Percentiles rank a stretch among this genome's conserved stretches.
phyloP scores from a whole-genome alignment of 73 alveolate species.

The Paramecium primaurelia region DNA sequence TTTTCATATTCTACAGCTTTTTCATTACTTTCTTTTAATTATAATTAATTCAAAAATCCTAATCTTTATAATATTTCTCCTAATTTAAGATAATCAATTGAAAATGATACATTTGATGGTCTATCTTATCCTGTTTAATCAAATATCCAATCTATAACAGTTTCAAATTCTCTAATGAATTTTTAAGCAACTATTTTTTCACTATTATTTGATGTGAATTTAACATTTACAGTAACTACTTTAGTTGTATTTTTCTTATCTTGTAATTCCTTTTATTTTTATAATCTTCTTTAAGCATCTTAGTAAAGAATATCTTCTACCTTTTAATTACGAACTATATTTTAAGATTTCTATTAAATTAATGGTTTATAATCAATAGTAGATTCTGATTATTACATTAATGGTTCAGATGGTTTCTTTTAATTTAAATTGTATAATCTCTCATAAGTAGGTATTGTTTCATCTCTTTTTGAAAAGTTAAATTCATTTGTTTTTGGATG shows the following conservation, averaged over 20 bases:
- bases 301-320: slow-evolving; percentile 51
- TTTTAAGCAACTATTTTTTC: slow-evolving; percentile 54
- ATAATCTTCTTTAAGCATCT: slow-evolving; percentile 53
- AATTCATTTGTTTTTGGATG: slow-evolving; percentile 43
- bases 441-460: slow-evolving; percentile 46
- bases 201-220: slow-evolving; percentile 51
- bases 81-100: slow-evolving; percentile 54
- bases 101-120: slow-evolving; percentile 29
- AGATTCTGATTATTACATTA: background rate
- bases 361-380: background rate
- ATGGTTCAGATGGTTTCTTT: background rate
- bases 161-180: slow-evolving; percentile 59
- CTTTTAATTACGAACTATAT: slow-evolving; percentile 46
- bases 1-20: slow-evolving; percentile 39
- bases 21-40: slow-evolving; percentile 16
- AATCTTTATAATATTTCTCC: slow-evolving; percentile 58
- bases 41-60: slow-evolving; percentile 25
- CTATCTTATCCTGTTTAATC: slow-evolving; percentile 51
- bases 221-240: slow-evolving; percentile 26
- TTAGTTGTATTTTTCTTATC: slow-evolving; percentile 13
- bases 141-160: slow-evolving; percentile 53
- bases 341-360: slow-evolving; percentile 51
- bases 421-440: slow-evolving; percentile 39
- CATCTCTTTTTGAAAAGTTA: slow-evolving; percentile 40
- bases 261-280: slow-evolving; percentile 28